Conservation (phyloP, 2,329 filamentous ascomycete genomes). For the Didymella pomorum region DNA sequence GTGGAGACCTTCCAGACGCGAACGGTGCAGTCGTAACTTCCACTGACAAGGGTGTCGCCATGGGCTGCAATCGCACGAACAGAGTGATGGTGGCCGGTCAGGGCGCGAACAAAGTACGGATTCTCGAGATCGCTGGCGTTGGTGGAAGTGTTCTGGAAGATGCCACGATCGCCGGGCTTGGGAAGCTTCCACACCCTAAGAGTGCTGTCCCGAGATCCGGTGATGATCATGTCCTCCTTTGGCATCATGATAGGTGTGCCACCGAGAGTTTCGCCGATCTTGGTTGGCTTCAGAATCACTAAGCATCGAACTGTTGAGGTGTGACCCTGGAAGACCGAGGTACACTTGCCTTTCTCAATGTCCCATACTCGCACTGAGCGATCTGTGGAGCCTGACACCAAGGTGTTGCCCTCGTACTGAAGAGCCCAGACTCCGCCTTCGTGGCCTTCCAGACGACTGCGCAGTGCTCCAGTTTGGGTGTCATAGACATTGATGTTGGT, state of each 20-base stretch:
- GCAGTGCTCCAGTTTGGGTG: slow-evolving; percentile 88
- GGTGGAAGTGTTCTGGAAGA: slow-evolving; percentile 81
- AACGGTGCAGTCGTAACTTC: slow-evolving; percentile 94
- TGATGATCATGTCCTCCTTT: slow-evolving; percentile 94
- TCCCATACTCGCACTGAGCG: slow-evolving; percentile 99
- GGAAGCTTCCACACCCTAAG: slow-evolving; percentile 94
- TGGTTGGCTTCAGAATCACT: slow-evolving; percentile 88
- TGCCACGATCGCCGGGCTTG: slow-evolving; percentile 75
- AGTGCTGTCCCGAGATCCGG: slow-evolving; percentile 92
- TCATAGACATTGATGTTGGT: slow-evolving; percentile 98
- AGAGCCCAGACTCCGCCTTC: slow-evolving; percentile 98
- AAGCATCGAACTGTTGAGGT: slow-evolving; percentile 96
- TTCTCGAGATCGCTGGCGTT: slow-evolving; percentile 80
- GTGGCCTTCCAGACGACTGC: slow-evolving; percentile 86
- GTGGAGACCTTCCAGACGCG: slow-evolving; percentile 98
- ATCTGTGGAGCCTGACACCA: slow-evolving; percentile 96
- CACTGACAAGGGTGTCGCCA: slow-evolving; percentile 94
- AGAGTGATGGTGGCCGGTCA: slow-evolving; percentile 88
- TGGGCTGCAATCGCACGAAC: slow-evolving; percentile 95
- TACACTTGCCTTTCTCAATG: slow-evolving; percentile 89
- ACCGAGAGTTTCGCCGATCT: slow-evolving; percentile 74
- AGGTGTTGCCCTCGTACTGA: slow-evolving; percentile 92
- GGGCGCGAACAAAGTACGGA: slow-evolving; percentile 89
- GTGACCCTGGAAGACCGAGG: slow-evolving; percentile 96
- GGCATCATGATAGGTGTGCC: slow-evolving; percentile 87